Evolutionary conservation across 495 filamentous ascomycete genomes (phyloP).

Genomic region (Astrothelium subdiscretum): DNA sequence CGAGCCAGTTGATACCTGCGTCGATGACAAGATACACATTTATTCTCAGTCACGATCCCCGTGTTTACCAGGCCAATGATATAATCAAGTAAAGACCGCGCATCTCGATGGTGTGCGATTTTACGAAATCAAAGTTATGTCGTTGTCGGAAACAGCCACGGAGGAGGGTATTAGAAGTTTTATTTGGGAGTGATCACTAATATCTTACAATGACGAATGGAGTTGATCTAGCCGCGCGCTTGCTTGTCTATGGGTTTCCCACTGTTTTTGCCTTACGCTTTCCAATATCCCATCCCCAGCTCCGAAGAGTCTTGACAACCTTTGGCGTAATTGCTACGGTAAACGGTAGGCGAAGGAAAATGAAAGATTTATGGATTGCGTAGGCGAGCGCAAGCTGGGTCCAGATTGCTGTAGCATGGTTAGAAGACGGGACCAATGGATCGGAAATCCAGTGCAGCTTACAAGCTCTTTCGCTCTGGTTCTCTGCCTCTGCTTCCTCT

Average conservation of each 20-base stretch:
- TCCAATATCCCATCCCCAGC: constrained; percentile 74
- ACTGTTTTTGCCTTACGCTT: constrained; percentile 32
- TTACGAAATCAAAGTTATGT: neutral
- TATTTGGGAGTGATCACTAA: neutral
- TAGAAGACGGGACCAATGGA: neutral
- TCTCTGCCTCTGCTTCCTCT: constrained; percentile 27
- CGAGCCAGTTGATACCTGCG: no score
- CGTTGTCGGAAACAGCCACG: neutral
- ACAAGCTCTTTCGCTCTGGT: constrained; percentile 41
- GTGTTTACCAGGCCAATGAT: no score
- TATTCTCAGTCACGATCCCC: no score
- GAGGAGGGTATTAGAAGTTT: neutral
- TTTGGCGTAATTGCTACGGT: constrained; percentile 80
- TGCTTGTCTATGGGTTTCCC: neutral
- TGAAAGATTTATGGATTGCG: constrained; percentile 95
- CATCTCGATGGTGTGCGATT: no score
- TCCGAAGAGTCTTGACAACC: constrained; percentile 71
- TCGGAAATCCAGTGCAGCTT: constrained; percentile 22
- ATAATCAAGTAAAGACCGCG: no score
- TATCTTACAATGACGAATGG: neutral
- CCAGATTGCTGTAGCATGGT: constrained; percentile 47
- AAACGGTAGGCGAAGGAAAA: constrained; percentile 83
- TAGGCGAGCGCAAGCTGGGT: constrained; percentile 92
- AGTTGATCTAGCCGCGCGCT: neutral
- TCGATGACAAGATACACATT: no score